phyloP scores from a whole-genome alignment of 2,329 filamentous ascomycete genomes.

The Talaromyces funiculosus region DNA sequence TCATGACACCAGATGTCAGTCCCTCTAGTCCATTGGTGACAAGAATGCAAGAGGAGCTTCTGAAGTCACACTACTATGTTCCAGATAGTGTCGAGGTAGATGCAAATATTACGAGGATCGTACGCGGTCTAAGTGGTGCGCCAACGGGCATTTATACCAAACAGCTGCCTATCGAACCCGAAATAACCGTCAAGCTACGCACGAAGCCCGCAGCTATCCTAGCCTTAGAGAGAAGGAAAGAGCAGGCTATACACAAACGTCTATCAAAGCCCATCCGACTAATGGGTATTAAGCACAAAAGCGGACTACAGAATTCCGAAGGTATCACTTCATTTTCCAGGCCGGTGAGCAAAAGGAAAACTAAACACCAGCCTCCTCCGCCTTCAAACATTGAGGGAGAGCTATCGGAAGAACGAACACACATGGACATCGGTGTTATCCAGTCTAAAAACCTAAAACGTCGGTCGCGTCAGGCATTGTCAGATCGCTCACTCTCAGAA shows the following conservation, averaged over 20 bases:
- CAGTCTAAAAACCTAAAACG: background rate
- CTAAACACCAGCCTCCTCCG: background rate
- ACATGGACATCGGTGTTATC: background rate
- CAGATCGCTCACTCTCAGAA: background rate
- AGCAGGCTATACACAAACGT: slow-evolving; percentile 22
- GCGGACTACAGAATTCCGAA: slow-evolving; percentile 15
- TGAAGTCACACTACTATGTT: slow-evolving; percentile 42
- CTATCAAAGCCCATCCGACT: slow-evolving; percentile 25
- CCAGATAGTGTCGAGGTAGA: slow-evolving; percentile 39
- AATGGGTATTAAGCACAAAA: slow-evolving; percentile 24
- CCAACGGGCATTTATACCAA: slow-evolving; percentile 2
- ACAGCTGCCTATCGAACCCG: slow-evolving; percentile 25
- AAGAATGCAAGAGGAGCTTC: slow-evolving; percentile 47
- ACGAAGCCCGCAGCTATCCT: slow-evolving; percentile 30
- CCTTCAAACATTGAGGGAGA: background rate
- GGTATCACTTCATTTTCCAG: slow-evolving; percentile 25
- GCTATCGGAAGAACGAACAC: background rate
- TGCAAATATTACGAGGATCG: slow-evolving; percentile 28
- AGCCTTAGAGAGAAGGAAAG: slow-evolving; percentile 24
- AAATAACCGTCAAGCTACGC: slow-evolving; percentile 33
- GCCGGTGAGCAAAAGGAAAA: slow-evolving; percentile 14
- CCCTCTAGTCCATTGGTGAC: slow-evolving; percentile 43
- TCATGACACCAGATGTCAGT: slow-evolving; percentile 44
- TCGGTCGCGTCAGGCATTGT: background rate
- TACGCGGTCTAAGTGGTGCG: slow-evolving; percentile 9